Percentiles rank a stretch among this genome's conserved stretches.
phyloP scores from a whole-genome alignment of 306 rosid species.

The Lathyrus oleraceus region DNA sequence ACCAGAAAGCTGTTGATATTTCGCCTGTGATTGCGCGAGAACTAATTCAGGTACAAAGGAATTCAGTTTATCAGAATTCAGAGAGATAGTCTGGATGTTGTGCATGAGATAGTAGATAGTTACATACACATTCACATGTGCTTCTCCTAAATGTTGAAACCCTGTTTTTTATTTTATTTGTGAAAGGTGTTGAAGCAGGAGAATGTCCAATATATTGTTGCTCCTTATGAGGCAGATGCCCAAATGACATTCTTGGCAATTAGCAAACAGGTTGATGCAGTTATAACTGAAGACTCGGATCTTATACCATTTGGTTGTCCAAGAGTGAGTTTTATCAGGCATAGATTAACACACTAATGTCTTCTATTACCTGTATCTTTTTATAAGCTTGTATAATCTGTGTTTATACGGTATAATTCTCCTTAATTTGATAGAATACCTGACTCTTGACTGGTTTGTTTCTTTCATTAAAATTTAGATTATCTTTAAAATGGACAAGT shows the following conservation, averaged over 20 bases:
- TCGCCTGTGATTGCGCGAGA: conserved; percentile 74
- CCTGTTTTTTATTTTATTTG: conserved; percentile 12
- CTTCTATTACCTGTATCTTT: neutral
- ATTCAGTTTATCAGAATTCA: conserved; percentile 22
- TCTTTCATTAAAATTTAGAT: conserved; percentile 58
- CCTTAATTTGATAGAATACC: neutral
- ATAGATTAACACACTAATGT: conserved; percentile 19
- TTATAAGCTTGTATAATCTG: conserved; percentile 4
- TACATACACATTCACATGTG: neutral
- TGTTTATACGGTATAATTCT: neutral
- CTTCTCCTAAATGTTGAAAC: neutral
- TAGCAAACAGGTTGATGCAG: conserved; percentile 76
- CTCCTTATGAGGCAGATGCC: conserved; percentile 98
- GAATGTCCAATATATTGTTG: conserved; percentile 72
- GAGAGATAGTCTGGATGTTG: conserved; percentile 9
- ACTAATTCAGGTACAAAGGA: conserved; percentile 65
- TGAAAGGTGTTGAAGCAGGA: conserved; percentile 80
- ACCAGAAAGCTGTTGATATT: conserved; percentile 96
- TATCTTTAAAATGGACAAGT: conserved; percentile 93
- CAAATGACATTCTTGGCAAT: conserved; percentile 92
- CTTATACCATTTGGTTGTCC: conserved; percentile 96
- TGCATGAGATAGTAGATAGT: conserved; percentile 7
- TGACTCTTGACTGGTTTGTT: conserved; percentile 30
- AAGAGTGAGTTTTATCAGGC: conserved; percentile 58
- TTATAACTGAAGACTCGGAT: conserved; percentile 94